Conservation (phyloP, 139 green algal species). For the Coelastrella sp. region DNA sequence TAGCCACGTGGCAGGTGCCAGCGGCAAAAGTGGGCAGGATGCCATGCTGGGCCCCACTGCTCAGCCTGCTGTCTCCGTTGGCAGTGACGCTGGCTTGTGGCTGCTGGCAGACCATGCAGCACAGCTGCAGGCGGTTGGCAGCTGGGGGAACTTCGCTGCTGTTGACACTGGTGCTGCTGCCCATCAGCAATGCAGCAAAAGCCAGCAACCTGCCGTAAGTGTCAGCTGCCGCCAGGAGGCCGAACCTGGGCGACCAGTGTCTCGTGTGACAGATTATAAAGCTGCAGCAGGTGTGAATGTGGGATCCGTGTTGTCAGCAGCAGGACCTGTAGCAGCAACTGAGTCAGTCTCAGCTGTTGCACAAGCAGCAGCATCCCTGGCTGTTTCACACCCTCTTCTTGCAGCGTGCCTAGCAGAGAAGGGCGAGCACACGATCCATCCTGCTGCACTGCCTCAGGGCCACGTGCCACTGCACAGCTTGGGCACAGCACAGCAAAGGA, state of each 20-base stretch:
- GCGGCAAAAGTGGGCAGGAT: neutral
- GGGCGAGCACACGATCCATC: neutral
- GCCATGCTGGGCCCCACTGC: neutral
- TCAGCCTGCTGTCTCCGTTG: neutral
- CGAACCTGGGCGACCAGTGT: neutral
- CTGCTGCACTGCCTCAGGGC: neutral
- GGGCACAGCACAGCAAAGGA: neutral
- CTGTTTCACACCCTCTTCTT: neutral
- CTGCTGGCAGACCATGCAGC: conserved; percentile 44
- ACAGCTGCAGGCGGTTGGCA: conserved; percentile 24
- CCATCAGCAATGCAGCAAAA: neutral
- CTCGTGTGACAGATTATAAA: neutral
- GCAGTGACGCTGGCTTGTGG: conserved; percentile 27
- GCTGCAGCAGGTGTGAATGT: neutral
- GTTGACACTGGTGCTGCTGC: neutral
- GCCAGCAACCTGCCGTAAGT: neutral
- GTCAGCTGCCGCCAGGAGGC: neutral
- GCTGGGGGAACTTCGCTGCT: conserved; percentile 2
- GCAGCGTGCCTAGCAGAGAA: conserved; percentile 11
- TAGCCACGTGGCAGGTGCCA: neutral
- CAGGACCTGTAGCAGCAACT: neutral
- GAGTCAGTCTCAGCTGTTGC: neutral
- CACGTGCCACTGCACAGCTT: neutral
- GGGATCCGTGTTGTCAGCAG: neutral
- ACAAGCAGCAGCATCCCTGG: neutral